These are phyloP conservation scores for Cladosporium sp. DNA, from an alignment of 2,329 filamentous ascomycete genomes.

Conservation along the genomic window DNA sequence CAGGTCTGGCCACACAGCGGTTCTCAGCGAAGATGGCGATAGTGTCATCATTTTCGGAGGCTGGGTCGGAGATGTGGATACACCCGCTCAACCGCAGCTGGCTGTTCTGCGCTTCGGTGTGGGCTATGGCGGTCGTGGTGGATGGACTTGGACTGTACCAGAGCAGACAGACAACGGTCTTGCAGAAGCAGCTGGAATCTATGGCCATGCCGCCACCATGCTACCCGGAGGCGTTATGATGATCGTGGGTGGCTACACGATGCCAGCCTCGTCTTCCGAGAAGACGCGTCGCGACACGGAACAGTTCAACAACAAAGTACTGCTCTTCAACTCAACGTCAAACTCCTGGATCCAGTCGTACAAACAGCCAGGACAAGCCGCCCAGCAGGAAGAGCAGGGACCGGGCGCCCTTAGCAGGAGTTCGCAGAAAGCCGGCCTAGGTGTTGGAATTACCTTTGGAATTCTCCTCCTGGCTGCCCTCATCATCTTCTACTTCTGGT, in stretches of 20 bases:
- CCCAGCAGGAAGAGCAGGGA: constrained; percentile 14
- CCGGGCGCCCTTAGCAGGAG: constrained; percentile 36
- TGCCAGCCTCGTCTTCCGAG: constrained; percentile 36
- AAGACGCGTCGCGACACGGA: constrained; percentile 31
- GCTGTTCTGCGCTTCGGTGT: constrained; percentile 70
- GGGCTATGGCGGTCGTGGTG: constrained; percentile 57
- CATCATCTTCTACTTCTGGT: constrained; percentile 45
- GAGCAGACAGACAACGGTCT: constrained; percentile 41
- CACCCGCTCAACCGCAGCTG: constrained; percentile 75
- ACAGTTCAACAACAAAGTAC: constrained; percentile 35
- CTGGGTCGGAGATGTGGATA: constrained; percentile 79
- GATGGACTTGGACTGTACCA: constrained; percentile 69
- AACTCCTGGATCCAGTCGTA: constrained; percentile 56
- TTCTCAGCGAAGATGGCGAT: constrained; percentile 72
- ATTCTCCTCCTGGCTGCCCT: constrained; percentile 38
- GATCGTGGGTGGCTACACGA: constrained; percentile 55
- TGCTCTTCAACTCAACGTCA: constrained; percentile 60
- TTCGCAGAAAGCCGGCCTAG: constrained; percentile 43
- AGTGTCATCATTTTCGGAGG: constrained; percentile 79
- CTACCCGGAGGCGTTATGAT: constrained; percentile 59
- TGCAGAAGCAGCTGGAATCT: constrained; percentile 46
- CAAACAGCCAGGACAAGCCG: constrained; percentile 32
- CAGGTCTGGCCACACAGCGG: constrained; percentile 81
- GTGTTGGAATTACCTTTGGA: constrained; percentile 42
- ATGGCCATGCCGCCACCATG: constrained; percentile 58